Percentiles rank a stretch among this genome's conserved stretches.
Evolutionary conservation across 345 rosid species (phyloP).

Genomic region (Stellera chamaejasme): DNA sequence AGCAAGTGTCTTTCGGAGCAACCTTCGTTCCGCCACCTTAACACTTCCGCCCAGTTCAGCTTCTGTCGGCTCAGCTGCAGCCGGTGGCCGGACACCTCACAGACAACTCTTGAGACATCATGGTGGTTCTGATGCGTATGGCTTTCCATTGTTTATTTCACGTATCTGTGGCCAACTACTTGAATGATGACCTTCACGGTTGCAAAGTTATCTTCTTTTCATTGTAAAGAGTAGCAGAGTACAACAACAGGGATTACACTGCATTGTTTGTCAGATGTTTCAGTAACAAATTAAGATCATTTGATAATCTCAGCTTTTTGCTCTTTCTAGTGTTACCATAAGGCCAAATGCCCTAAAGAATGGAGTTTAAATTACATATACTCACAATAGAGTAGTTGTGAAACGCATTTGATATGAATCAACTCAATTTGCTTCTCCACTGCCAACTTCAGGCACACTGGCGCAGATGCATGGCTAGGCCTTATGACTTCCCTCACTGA

Average conservation of each 20-base stretch:
- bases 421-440: neutral
- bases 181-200: slow-evolving; percentile 9
- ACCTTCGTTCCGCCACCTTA: slow-evolving; percentile 8
- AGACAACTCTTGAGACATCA: slow-evolving; percentile 20
- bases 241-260: no score
- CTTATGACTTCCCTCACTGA: slow-evolving; percentile 29
- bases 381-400: neutral
- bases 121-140: slow-evolving; percentile 22
- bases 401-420: neutral
- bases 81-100: slow-evolving; percentile 19
- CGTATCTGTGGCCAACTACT: slow-evolving; percentile 36
- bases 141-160: slow-evolving; percentile 30
- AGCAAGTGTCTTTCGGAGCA: slow-evolving; percentile 26
- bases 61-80: slow-evolving; percentile 15
- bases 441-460: neutral
- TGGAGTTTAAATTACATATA: slow-evolving; percentile 10
- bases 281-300: no score
- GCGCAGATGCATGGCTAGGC: slow-evolving; percentile 2
- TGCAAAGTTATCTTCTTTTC: no score
- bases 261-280: neutral
- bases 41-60: slow-evolving; percentile 16
- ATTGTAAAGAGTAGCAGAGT: no score
- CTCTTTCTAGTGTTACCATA: neutral
- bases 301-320: neutral
- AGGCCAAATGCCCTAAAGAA: neutral